Base-by-base conservation (phyloP, 106 monocot species). In the Amphibolis antarctica region DNA sequence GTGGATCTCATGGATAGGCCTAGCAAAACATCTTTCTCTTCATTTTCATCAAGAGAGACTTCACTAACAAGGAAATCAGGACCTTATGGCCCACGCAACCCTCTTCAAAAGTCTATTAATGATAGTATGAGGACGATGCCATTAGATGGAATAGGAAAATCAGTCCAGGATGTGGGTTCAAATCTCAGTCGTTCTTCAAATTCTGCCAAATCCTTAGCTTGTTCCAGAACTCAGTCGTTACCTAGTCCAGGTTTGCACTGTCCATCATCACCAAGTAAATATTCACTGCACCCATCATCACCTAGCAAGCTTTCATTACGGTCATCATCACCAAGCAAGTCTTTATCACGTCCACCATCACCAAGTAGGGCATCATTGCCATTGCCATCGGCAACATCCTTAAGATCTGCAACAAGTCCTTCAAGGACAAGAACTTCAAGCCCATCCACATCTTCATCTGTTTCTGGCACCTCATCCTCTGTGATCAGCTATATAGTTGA, bases 1-100 rank as follows among this genome's bases (percentile, higher is more conserved):
- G 21, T 81, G 50, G 81, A 76, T 76, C 78, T 73, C 42, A 72
- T 68, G 47, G 78, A 76, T 57, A 80, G 67, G 48, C 31, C 59
- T 30, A 63, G 51, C 24, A 75, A 67, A 74, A 50, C 66, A 22
- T 66, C 54, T 64, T 69, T 73, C 60, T 58, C 61, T 18, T 60
- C 69, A 28, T 36, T 55, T 55, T 42, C 75, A 55, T 55, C 59
- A 53, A 74, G 65, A 67, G 78, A 78, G 18, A 5, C 76, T 53
- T 88, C 88, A 29, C 78, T 80, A 62, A 62, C 31, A 28, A 81
- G 76, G 53, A 53, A 31, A 30, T 44, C 43, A 1, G 20, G 51
- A 23, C 63, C 52, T 63, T 56, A 67, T 63, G 9, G 36, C 50
- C 18, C 57, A 9, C 43, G 44, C 18, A 81, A 42, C 69, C 18